Evolutionary conservation across 768 basidiomycete genomes (phyloP).

Genomic region (Tephrocybe sp.): DNA sequence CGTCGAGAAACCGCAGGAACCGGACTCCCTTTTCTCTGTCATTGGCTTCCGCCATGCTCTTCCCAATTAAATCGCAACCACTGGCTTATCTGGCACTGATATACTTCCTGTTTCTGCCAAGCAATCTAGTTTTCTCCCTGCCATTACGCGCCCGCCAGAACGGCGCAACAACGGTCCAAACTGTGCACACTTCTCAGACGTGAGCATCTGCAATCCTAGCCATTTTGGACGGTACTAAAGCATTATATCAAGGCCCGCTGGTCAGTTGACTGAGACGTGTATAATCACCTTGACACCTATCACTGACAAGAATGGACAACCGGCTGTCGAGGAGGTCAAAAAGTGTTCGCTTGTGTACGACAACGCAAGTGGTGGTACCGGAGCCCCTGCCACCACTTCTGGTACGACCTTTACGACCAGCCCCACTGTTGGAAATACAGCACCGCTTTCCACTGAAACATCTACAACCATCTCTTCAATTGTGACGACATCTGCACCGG

Average conservation of each 20-base stretch:
- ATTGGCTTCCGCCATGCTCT: slow-evolving; percentile 38
- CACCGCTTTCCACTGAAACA: slow-evolving; percentile 7
- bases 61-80: slow-evolving; percentile 26
- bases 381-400: slow-evolving; percentile 12
- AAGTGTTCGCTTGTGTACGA: slow-evolving; percentile 45
- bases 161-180: slow-evolving; percentile 38
- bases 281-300: slow-evolving; percentile 55
- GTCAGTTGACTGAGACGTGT: slow-evolving; percentile 57
- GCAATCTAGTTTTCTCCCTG: slow-evolving; percentile 31
- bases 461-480: slow-evolving; percentile 9
- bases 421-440: slow-evolving; percentile 15
- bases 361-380: slow-evolving; percentile 9
- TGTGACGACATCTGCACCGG: slow-evolving; percentile 15
- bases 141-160: slow-evolving; percentile 36
- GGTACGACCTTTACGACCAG: slow-evolving; percentile 22
- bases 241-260: slow-evolving; percentile 40
- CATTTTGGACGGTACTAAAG: slow-evolving; percentile 9
- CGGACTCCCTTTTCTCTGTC: slow-evolving; percentile 37
- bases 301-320: slow-evolving; percentile 45
- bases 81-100: slow-evolving; percentile 37
- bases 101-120: slow-evolving; percentile 34
- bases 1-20: slow-evolving; percentile 50
- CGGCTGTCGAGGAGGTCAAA: slow-evolving; percentile 49
- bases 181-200: slow-evolving; percentile 44
- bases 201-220: slow-evolving; percentile 29